phyloP scores from a whole-genome alignment of 108 stramenopile species.

The Stephanodiscus triporus region DNA sequence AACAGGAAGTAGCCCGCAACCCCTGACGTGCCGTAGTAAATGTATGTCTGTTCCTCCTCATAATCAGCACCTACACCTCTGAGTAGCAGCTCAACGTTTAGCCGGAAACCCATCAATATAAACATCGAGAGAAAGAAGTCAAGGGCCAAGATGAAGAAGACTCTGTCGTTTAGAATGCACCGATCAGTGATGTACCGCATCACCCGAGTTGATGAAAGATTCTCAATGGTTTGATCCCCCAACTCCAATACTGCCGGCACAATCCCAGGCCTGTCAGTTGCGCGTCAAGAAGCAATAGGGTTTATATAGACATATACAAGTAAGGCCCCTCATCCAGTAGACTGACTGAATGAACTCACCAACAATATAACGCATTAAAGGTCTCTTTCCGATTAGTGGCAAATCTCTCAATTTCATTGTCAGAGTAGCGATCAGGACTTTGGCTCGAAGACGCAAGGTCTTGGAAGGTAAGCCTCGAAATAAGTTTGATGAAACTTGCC shows the following conservation, averaged over 20 bases:
- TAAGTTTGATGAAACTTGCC: slow-evolving; percentile 38
- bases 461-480: slow-evolving; percentile 38
- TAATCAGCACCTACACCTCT: slow-evolving; percentile 26
- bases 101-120: slow-evolving; percentile 42
- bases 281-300: not conserved
- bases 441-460: slow-evolving; percentile 40
- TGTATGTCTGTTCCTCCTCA: slow-evolving; percentile 23
- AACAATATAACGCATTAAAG: slow-evolving; percentile 31
- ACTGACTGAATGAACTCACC: not conserved
- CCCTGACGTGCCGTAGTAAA: slow-evolving; percentile 23
- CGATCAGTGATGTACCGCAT: slow-evolving; percentile 50
- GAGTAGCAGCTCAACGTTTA: slow-evolving; percentile 45
- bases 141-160: slow-evolving; percentile 33
- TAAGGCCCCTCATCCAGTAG: slow-evolving; percentile 3
- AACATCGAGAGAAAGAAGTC: slow-evolving; percentile 50
- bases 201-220: slow-evolving; percentile 39
- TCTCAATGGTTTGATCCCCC: slow-evolving; percentile 37
- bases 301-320: not conserved
- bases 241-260: slow-evolving; percentile 46
- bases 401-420: slow-evolving; percentile 45
- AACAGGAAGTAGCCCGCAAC: slow-evolving; percentile 44
- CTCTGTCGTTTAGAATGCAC: slow-evolving; percentile 39
- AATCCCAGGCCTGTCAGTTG: slow-evolving; percentile 21
- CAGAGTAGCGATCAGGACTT: slow-evolving; percentile 40
- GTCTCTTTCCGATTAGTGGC: slow-evolving; percentile 21